Evolutionary conservation across 2,329 filamentous ascomycete genomes (phyloP).

Genomic region (Xylaria sp.): DNA sequence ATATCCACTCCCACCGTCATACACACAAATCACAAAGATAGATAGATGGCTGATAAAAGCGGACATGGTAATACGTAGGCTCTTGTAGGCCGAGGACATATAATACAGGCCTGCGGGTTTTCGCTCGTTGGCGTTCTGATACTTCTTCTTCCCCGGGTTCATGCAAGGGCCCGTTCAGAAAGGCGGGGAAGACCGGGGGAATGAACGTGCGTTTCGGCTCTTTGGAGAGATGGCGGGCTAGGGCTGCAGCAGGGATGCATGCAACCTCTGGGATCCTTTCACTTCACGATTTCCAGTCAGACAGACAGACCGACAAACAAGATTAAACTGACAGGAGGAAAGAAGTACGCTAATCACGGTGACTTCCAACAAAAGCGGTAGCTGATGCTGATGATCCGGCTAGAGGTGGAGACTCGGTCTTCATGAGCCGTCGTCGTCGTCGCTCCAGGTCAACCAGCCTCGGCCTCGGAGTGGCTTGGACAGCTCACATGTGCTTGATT

Average conservation of each 20-base stretch:
- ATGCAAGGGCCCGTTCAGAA: constrained; percentile 6
- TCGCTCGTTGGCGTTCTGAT: not conserved
- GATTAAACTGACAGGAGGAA: too few species aligned
- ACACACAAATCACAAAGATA: constrained; percentile 7
- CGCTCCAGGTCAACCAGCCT: constrained; percentile 5
- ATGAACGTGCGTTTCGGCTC: constrained; percentile 3
- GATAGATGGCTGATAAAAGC: not conserved
- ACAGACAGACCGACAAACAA: too few species aligned
- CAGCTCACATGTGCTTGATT: constrained; percentile 1
- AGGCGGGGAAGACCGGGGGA: constrained; percentile 9
- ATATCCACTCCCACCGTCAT: constrained; percentile 24
- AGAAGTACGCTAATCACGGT: too few species aligned
- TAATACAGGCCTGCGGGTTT: not conserved
- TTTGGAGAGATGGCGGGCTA: not conserved
- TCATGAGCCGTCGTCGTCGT: constrained; percentile 13
- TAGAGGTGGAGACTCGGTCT: constrained; percentile 5
- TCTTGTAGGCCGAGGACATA: not conserved
- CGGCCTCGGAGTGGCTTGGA: not conserved
- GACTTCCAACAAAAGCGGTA: too few species aligned
- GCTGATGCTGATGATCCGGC: not conserved
- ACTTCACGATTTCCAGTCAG: too few species aligned
- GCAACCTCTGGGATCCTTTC: too few species aligned
- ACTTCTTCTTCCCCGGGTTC: not conserved
- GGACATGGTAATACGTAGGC: not conserved
- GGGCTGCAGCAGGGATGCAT: not conserved